Evolutionary conservation across 352 stramenopile species (phyloP).

Genomic region (Sclerospora graminicola): DNA sequence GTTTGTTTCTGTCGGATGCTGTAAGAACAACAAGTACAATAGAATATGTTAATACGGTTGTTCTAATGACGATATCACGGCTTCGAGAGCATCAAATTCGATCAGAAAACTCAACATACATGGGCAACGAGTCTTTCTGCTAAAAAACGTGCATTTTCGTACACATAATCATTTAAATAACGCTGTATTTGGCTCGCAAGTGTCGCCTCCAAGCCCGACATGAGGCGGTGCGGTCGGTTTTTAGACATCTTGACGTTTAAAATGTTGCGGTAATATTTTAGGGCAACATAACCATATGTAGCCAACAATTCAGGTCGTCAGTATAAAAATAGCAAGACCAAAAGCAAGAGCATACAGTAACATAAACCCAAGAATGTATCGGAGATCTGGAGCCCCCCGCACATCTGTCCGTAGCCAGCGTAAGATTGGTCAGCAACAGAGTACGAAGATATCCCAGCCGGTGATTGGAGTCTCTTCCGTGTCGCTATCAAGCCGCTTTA

Average conservation of each 20-base stretch:
- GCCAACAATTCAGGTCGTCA: not conserved
- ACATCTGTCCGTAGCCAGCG: conserved; percentile 47
- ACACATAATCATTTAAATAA: conserved; percentile 43
- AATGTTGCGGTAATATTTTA: not conserved
- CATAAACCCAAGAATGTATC: conserved; percentile 14
- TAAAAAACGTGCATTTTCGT: conserved; percentile 68
- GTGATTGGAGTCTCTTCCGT: conserved; percentile 60
- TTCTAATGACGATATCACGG: not conserved
- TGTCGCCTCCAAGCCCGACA: conserved; percentile 29
- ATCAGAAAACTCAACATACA: conserved; percentile 20
- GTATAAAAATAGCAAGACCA: not conserved
- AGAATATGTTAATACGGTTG: conserved; percentile 7
- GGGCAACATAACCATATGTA: conserved; percentile 6
- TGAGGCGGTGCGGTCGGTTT: conserved; percentile 3
- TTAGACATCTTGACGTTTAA: not conserved
- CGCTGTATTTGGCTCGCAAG: conserved; percentile 40
- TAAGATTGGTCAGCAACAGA: conserved; percentile 37
- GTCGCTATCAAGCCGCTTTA: conserved; percentile 72
- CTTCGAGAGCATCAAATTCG: conserved; percentile 9
- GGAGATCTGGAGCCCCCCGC: conserved; percentile 24
- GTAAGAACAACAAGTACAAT: conserved; percentile 11
- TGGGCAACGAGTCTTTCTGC: conserved; percentile 73
- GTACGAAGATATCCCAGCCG: conserved; percentile 24
- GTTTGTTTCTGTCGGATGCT: conserved; percentile 54
- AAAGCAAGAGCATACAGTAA: not conserved